Evolutionary conservation across 2,329 filamentous ascomycete species (phyloP), one percentile per base, ranked within the genome.

Genomic region (Penicillium sp.): DNA sequence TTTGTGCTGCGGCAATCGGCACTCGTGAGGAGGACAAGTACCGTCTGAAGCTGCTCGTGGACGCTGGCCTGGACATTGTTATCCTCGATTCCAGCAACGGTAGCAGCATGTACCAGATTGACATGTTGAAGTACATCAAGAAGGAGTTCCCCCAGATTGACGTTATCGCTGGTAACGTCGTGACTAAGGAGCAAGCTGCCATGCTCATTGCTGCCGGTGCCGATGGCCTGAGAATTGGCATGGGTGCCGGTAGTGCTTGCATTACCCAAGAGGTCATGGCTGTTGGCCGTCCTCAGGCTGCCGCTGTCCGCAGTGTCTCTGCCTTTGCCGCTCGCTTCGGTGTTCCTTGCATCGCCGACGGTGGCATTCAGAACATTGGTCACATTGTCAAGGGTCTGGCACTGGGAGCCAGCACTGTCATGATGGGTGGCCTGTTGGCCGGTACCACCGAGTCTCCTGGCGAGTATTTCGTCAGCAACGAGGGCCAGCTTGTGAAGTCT

Each of bases 241-340:
- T 98, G 93, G 93, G 93, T 60, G 95, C 89, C 67, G 93, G 93
- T 66, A 95, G 88, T 66, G 93, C 93, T 66, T 98, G 93, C 74
- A 98, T 98, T 63, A 98, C 93, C 48, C 93, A 98, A 74, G 93
- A 98, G 76, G 94, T 98, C 67, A 98, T 98, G 93, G 93, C 93
- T 60, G 91, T 98, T 43, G 93, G 94, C 51, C 86, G 93, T 63
- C 93, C 93, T 49, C 93, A 98, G 75, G 93, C 94, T 37, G 88
- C 90, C 27, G 85, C 93, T 38, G 91, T 98, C 51, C 90, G 87
- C 77, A 88, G 85, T 60, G 93, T 98, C 62, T 85, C 88, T 64
- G 77, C 82, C 46, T 98, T 98, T 64, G 91, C 93, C 45, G 86
- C 86, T 49, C 85, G 84, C 59, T 98, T 98, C 64, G 93, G 94